Percentiles rank a stretch among this genome's conserved stretches.
These are phyloP conservation scores for Tephrocybe sp. DNA, from an alignment of 768 basidiomycete genomes.

Conservation along the genomic window DNA sequence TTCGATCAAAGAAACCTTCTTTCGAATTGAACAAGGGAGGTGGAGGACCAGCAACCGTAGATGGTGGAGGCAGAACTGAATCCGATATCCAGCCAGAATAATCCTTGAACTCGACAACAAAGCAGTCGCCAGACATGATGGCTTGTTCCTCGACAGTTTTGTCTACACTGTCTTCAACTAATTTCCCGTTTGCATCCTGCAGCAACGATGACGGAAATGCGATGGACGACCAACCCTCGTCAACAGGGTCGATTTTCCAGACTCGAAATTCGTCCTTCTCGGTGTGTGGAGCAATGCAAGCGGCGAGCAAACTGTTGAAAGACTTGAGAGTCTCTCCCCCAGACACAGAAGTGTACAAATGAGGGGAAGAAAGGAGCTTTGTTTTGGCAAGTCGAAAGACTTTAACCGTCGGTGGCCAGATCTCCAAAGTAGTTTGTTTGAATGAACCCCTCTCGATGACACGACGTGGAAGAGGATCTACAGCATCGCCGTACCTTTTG, in stretches of 20 bases:
- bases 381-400: conserved; percentile 45
- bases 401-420: conserved; percentile 65
- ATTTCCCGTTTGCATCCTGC: conserved; percentile 29
- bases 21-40: conserved; percentile 54
- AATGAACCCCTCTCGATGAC: conserved; percentile 60
- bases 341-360: conserved; percentile 45
- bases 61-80: conserved; percentile 16
- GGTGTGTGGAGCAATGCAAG: conserved; percentile 29
- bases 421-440: conserved; percentile 59
- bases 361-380: conserved; percentile 23
- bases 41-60: conserved; percentile 20
- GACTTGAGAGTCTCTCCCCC: conserved; percentile 45
- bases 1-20: conserved; percentile 54
- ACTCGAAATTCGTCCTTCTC: conserved; percentile 46
- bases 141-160: conserved; percentile 57
- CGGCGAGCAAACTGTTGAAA: conserved; percentile 40
- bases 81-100: conserved; percentile 60
- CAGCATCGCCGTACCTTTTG: conserved; percentile 68
- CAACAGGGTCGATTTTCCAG: conserved; percentile 53
- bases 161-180: conserved; percentile 40
- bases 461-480: conserved; percentile 56
- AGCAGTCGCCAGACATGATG: conserved; percentile 60
- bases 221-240: conserved; percentile 33
- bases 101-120: conserved; percentile 73
- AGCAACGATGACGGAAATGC: conserved; percentile 34